Base-by-base conservation (phyloP, 768 basidiomycete species). In the Pleurotus tuber-regium region DNA sequence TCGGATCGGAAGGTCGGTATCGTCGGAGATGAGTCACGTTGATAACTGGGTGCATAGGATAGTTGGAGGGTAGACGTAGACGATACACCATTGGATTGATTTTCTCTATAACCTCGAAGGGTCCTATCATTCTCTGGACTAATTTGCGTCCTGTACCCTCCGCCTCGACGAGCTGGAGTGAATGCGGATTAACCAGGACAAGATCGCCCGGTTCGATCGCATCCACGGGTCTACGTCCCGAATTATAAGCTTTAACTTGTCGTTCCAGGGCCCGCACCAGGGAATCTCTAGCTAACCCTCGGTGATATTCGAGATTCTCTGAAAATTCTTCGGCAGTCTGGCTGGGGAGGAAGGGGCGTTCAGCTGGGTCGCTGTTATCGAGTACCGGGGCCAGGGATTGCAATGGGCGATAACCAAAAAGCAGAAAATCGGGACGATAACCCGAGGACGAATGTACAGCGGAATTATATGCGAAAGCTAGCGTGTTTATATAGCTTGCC, bases 401-500 rank as follows among this genome's bases (percentile, higher is more conserved):
- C 14, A 50, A 18, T 0, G 69, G n/a, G n/a, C n/a, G n/a, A n/a
- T n/a, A n/a, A n/a, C n/a, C n/a, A n/a, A n/a, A n/a, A n/a, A n/a
- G n/a, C n/a, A n/a, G n/a, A n/a, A n/a, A n/a, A n/a, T n/a, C n/a
- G n/a, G n/a, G n/a, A n/a, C n/a, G n/a, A n/a, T n/a, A n/a, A n/a
- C n/a, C n/a, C n/a, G n/a, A n/a, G n/a, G n/a, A n/a, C n/a, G n/a
- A n/a, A n/a, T n/a, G n/a, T n/a, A n/a, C n/a, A n/a, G n/a, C n/a
- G n/a, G n/a, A n/a, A n/a, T n/a, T n/a, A n/a, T n/a, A n/a, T 0
- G 70, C 62, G 31, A 64, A 66, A 1, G 60, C 58, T 1, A 70
- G 33, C 2, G 55, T 52, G 18, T 57, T 53, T 0, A 72, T 33
- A 55, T 62, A 64, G 0, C 52, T 18, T 0, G 63, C 26, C 69